Percentiles rank a stretch among this genome's conserved stretches.
These are phyloP conservation scores for Aschersonia sp. DNA, from an alignment of 2,329 filamentous ascomycete species.

Conservation along the genomic window DNA sequence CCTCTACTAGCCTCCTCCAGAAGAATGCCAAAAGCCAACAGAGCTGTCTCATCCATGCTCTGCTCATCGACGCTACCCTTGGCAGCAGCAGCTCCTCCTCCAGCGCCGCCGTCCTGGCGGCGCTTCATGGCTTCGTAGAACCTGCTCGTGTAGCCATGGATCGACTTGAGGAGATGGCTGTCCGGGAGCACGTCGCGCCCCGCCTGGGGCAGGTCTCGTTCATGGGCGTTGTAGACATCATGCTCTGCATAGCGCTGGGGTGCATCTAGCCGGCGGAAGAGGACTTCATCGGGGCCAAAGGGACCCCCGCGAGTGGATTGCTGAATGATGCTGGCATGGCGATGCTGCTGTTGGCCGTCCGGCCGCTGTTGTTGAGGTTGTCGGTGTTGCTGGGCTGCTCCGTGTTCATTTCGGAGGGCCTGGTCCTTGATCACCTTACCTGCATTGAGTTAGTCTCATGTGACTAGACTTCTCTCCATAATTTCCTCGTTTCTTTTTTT, in stretches of 20 bases:
- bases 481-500: conserved; percentile 7
- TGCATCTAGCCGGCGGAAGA: conserved; percentile 51
- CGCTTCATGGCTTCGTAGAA: conserved; percentile 39
- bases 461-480: background rate
- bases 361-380: conserved; percentile 3
- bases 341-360: background rate
- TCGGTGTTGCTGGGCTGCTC: background rate
- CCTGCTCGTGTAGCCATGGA: conserved; percentile 53
- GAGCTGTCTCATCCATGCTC: conserved; percentile 65
- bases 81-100: conserved; percentile 4
- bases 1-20: conserved; percentile 55
- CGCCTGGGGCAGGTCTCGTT: conserved; percentile 32
- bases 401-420: conserved; percentile 8
- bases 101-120: conserved; percentile 2
- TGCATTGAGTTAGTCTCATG: conserved; percentile 5
- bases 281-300: conserved; percentile 53
- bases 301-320: conserved; percentile 12
- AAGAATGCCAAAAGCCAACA: conserved; percentile 60
- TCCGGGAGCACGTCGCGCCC: conserved; percentile 42
- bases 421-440: conserved; percentile 15
- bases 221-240: conserved; percentile 56
- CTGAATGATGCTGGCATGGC: background rate
- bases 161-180: conserved; percentile 51
- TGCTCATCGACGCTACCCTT: conserved; percentile 28
- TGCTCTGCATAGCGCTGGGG: conserved; percentile 54